Conservation (phyloP, 805 yeast species). For the Yamadazyma sp. region DNA sequence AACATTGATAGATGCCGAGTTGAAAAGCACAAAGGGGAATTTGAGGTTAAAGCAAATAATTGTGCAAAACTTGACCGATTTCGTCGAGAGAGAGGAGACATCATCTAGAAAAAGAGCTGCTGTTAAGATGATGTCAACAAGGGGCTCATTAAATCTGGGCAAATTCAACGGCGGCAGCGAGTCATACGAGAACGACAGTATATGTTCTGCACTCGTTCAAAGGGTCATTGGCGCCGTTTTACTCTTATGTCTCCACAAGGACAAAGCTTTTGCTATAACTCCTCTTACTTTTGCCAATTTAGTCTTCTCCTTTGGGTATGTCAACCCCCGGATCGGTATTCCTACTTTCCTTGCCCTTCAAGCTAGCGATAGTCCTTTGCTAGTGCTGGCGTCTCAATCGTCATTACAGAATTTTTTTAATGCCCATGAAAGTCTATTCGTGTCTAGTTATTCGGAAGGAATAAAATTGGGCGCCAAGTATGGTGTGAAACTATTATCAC, state of each 20-base stretch:
- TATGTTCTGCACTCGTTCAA: constrained; percentile 71
- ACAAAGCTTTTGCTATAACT: constrained; percentile 45
- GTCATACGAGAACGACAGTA: constrained; percentile 59
- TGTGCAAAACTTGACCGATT: constrained; percentile 56
- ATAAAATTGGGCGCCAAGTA: constrained; percentile 53
- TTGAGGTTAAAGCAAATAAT: constrained; percentile 31
- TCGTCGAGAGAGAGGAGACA: constrained; percentile 57
- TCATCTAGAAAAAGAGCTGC: constrained; percentile 44
- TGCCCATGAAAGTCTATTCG: constrained; percentile 71
- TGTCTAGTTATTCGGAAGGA: constrained; percentile 63
- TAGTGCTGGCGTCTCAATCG: constrained; percentile 49
- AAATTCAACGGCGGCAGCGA: constrained; percentile 55
- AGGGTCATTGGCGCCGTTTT: constrained; percentile 54
- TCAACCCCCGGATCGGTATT: constrained; percentile 69
- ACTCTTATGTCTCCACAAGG: constrained; percentile 47
- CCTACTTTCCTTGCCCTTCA: constrained; percentile 72
- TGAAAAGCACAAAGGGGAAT: constrained; percentile 21
- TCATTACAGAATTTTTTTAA: constrained; percentile 58
- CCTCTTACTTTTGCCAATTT: constrained; percentile 57
- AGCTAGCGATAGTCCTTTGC: constrained; percentile 45
- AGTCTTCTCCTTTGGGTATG: constrained; percentile 64
- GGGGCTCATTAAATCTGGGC: constrained; percentile 29
- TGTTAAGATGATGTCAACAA: constrained; percentile 25
- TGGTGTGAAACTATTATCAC: background rate
- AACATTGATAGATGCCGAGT: constrained; percentile 50